Evolutionary conservation across 2,329 filamentous ascomycete species (phyloP).

Genomic region (Volutella citrinella): DNA sequence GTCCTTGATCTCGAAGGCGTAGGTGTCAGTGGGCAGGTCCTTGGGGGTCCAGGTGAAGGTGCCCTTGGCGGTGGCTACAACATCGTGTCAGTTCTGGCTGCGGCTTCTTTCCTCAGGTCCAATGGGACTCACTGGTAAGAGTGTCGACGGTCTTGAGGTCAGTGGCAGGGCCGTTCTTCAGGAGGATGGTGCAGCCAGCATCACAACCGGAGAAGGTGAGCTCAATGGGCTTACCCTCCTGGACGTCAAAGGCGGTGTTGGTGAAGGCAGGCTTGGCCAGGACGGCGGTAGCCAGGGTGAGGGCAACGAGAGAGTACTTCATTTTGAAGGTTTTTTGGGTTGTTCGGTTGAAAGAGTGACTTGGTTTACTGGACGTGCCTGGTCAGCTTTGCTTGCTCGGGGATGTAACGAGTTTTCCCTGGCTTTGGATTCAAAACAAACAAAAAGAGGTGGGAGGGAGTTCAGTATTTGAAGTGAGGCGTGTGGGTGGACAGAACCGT

Average conservation of each 20-base stretch:
- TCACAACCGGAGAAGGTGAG: conserved; percentile 31
- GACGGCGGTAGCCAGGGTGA: conserved; percentile 26
- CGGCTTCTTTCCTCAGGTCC: too few species aligned
- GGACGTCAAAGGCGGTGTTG: conserved; percentile 29
- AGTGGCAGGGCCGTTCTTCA: conserved; percentile 28
- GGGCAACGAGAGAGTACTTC: conserved; percentile 33
- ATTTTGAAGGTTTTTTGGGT: conserved; percentile 28
- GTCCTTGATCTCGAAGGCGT: conserved; percentile 34
- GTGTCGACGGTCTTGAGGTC: conserved; percentile 29
- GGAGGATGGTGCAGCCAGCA: conserved; percentile 31
- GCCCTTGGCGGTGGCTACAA: conserved; percentile 14
- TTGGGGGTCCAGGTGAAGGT: conserved; percentile 28
- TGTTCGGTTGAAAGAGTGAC: conserved; percentile 23
- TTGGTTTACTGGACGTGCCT: conserved; percentile 19
- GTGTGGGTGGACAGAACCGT: too few species aligned
- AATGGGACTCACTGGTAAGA: conserved; percentile 27
- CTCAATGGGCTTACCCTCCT: conserved; percentile 29
- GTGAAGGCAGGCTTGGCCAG: conserved; percentile 29
- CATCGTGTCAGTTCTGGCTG: neutral
- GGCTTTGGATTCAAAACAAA: too few species aligned
- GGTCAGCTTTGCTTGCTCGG: conserved; percentile 13
- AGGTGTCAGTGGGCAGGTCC: conserved; percentile 27
- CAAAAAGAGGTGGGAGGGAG: too few species aligned
- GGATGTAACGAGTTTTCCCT: too few species aligned
- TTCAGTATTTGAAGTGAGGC: too few species aligned